Evolutionary conservation across 1,284 basidiomycete genomes (phyloP).

Genomic region (Moesziomyces antarcticus): DNA sequence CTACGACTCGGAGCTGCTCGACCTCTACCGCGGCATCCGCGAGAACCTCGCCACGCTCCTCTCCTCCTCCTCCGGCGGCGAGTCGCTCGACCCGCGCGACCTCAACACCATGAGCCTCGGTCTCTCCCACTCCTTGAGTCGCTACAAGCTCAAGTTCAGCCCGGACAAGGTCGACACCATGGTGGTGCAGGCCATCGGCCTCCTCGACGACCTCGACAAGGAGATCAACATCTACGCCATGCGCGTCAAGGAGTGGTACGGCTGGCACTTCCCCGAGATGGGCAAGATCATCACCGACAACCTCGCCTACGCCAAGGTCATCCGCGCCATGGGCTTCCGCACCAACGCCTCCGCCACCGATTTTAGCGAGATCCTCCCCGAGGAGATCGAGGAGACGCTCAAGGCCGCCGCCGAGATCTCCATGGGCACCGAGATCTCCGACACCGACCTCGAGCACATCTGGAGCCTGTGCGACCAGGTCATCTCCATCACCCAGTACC

Average conservation of each 20-base stretch:
- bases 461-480: conserved; percentile 96
- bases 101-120: conserved; percentile 97
- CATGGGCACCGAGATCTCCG: conserved; percentile 99
- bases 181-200: conserved; percentile 98
- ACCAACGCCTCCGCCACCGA: conserved; percentile 88
- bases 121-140: conserved; percentile 94
- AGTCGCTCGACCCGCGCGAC: conserved; percentile 77
- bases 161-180: conserved; percentile 99
- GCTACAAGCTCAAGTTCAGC: conserved; percentile 99
- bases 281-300: conserved; percentile 98
- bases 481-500: conserved; percentile 92
- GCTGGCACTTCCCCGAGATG: conserved; percentile 99
- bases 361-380: conserved; percentile 87
- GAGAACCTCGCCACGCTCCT: conserved; percentile 86
- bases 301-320: conserved; percentile 87
- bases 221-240: conserved; percentile 99
- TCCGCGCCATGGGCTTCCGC: conserved; percentile 71
- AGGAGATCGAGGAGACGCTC: conserved; percentile 82
- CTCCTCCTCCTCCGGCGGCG: conserved; percentile 57
- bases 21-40: conserved; percentile 96
- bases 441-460: conserved; percentile 93
- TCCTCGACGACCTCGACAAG: conserved; percentile 98
- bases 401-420: conserved; percentile 93
- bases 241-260: conserved; percentile 99
- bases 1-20: conserved; percentile 76